These are phyloP conservation scores for Myrica gale DNA, from an alignment of 306 rosid species.

Conservation along the genomic window DNA sequence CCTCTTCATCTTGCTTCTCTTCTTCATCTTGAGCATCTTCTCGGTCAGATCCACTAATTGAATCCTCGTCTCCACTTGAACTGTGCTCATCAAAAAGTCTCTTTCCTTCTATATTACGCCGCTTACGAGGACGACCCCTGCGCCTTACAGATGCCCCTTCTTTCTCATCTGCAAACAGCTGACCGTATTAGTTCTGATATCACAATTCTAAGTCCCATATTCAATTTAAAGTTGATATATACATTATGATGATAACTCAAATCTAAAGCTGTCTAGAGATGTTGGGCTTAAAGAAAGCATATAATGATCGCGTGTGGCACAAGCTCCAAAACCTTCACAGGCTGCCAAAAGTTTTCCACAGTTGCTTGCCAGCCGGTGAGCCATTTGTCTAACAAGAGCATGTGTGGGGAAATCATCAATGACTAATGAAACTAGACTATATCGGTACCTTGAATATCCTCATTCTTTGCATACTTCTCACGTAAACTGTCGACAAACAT, in stretches of 20 bases:
- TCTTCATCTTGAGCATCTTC: constrained; percentile 57
- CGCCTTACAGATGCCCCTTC: constrained; percentile 64
- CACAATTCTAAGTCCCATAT: constrained; percentile 12
- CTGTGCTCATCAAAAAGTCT: constrained; percentile 83
- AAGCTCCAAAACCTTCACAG: neutral
- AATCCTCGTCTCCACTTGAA: constrained; percentile 88
- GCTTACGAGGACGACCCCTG: constrained; percentile 92
- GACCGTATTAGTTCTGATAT: constrained; percentile 14
- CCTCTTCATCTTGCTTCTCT: constrained; percentile 57
- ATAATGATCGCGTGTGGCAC: neutral
- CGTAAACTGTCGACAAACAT: constrained; percentile 60
- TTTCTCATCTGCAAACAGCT: constrained; percentile 67
- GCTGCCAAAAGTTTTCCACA: neutral
- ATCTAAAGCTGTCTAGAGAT: neutral
- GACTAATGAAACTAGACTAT: neutral
- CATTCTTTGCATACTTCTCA: constrained; percentile 80
- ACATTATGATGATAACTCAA: neutral
- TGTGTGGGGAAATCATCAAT: neutral
- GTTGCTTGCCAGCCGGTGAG: neutral
- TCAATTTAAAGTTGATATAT: constrained; percentile 8
- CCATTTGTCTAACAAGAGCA: neutral
- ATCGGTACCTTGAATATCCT: constrained; percentile 65
- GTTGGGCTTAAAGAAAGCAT: neutral
- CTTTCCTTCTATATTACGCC: constrained; percentile 60
- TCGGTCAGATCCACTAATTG: constrained; percentile 77